These are phyloP conservation scores for Quercus cerris DNA, from an alignment of 306 rosid species.

Conservation along the genomic window DNA sequence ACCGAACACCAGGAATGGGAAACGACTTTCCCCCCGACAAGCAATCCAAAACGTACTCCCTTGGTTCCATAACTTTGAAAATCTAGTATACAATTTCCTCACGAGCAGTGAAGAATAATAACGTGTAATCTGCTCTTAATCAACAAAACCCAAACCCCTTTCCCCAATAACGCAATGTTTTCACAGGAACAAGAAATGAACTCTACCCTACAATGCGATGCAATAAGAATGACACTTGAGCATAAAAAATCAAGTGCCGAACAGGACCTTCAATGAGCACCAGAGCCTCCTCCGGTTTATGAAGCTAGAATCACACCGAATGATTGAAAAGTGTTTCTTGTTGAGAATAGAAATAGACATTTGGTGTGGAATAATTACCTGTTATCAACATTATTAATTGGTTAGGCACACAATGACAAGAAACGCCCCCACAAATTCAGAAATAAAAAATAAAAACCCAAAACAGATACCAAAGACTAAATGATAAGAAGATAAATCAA, in stretches of 20 bases:
- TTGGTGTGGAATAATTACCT: constrained; percentile 32
- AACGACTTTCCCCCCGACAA: constrained; percentile 19
- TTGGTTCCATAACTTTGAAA: background rate
- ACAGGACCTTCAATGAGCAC: constrained; percentile 44
- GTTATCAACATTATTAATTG: constrained; percentile 17
- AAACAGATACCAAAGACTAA: background rate
- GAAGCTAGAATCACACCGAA: constrained; percentile 19
- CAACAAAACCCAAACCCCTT: background rate
- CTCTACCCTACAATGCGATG: background rate
- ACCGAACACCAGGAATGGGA: constrained; percentile 65
- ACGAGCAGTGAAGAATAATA: background rate
- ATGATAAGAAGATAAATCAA: background rate
- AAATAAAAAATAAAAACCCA: background rate
- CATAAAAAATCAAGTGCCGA: constrained; percentile 38
- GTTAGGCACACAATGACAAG: background rate
- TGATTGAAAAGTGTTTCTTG: constrained; percentile 17
- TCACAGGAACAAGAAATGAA: background rate
- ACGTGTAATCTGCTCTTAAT: background rate
- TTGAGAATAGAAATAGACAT: constrained; percentile 40
- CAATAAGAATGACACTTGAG: background rate
- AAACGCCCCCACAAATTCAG: background rate
- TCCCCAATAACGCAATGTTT: background rate
- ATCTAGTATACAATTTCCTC: constrained; percentile 5
- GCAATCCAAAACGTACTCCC: background rate
- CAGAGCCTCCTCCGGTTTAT: constrained; percentile 45